phyloP scores from a whole-genome alignment of 2,329 filamentous ascomycete species.

The Epichloe typhina region DNA sequence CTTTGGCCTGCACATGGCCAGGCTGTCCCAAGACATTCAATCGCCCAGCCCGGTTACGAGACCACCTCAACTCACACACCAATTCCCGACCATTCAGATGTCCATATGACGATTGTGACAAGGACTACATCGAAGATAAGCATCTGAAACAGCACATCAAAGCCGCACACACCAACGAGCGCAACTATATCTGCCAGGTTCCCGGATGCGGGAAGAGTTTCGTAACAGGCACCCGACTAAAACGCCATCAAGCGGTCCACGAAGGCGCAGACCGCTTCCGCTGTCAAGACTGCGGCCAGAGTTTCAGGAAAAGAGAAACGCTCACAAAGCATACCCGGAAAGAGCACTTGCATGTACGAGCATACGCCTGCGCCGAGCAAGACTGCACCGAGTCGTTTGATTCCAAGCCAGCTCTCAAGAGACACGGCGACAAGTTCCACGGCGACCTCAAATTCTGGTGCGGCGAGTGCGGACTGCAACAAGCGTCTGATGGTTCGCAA shows the following conservation, averaged over 20 bases:
- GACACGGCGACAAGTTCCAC: slow-evolving; percentile 60
- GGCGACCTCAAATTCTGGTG: slow-evolving; percentile 62
- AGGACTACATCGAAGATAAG: slow-evolving; percentile 75
- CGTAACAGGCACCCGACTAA: slow-evolving; percentile 63
- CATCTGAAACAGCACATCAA: slow-evolving; percentile 79
- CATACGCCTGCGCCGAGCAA: slow-evolving; percentile 53
- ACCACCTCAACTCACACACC: slow-evolving; percentile 74
- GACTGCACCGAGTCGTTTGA: slow-evolving; percentile 60
- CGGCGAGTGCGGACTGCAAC: slow-evolving; percentile 47
- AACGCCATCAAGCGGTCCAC: slow-evolving; percentile 67
- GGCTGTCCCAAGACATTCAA: slow-evolving; percentile 77
- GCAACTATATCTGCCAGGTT: slow-evolving; percentile 58
- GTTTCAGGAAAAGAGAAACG: slow-evolving; percentile 79
- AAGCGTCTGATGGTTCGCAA: slow-evolving; percentile 25
- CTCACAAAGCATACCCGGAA: slow-evolving; percentile 70
- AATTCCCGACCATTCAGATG: slow-evolving; percentile 75
- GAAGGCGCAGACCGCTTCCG: slow-evolving; percentile 58
- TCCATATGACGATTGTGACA: slow-evolving; percentile 55
- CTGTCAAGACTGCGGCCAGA: slow-evolving; percentile 63
- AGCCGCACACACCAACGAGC: slow-evolving; percentile 60
- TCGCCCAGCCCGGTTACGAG: slow-evolving; percentile 64
- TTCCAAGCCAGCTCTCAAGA: slow-evolving; percentile 54
- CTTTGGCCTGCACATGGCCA: slow-evolving; percentile 59
- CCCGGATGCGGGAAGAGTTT: slow-evolving; percentile 69
- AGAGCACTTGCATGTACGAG: slow-evolving; percentile 58